These are phyloP conservation scores for Mortierella sp. DNA, from an alignment of 371 early-diverging fungal species.

Conservation along the genomic window DNA sequence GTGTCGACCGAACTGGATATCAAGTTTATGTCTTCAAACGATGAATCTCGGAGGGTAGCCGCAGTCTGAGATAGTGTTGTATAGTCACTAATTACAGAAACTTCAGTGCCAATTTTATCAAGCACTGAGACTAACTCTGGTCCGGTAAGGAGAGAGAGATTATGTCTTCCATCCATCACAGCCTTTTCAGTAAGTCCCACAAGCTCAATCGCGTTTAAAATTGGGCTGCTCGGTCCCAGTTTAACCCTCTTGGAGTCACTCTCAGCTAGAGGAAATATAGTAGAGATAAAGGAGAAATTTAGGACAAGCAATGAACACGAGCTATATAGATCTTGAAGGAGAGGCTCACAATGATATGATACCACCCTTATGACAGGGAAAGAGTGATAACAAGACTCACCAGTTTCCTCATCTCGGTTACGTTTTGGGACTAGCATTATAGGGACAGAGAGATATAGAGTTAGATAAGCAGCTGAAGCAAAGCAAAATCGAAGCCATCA, in stretches of 20 bases:
- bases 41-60: not conserved
- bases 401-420: constrained; percentile 15
- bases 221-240: not conserved
- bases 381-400: constrained; percentile 2
- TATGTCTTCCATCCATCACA: not conserved
- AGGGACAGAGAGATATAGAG: no score
- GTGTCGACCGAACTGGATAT: not conserved
- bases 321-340: no score
- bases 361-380: no score
- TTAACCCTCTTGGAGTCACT: constrained; percentile 14
- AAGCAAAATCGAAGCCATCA: constrained; percentile 3
- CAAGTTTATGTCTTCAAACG: not conserved
- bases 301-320: not conserved
- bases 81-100: not conserved
- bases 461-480: no score
- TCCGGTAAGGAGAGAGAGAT: not conserved
- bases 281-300: no score
- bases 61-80: not conserved
- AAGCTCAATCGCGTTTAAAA: not conserved
- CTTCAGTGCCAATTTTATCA: not conserved
- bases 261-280: not conserved
- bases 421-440: constrained; percentile 18
- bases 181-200: not conserved
- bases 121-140: not conserved
- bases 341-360: no score